Conservation (phyloP, 2,329 filamentous ascomycete species). For the Aureobasidium sp. region DNA sequence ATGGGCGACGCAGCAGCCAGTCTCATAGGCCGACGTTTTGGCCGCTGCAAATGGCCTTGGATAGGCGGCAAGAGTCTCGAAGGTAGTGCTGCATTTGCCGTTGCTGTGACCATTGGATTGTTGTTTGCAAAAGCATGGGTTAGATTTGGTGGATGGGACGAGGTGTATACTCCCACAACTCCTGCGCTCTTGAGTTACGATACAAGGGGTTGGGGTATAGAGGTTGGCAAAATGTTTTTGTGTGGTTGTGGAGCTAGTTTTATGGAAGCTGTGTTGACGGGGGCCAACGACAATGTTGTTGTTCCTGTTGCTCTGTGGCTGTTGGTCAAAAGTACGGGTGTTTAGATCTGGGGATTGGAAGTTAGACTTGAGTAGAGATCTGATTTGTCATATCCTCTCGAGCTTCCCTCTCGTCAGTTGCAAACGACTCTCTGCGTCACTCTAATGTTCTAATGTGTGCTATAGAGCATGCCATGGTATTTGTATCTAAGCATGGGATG, state of each 20-base stretch:
- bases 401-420: too few relatives aligned
- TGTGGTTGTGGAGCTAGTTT: constrained; percentile 87
- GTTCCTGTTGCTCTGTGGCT: constrained; percentile 95
- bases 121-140: constrained; percentile 78
- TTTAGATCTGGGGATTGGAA: too few relatives aligned
- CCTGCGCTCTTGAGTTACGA: neutral
- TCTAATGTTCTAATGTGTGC: too few relatives aligned
- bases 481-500: too few relatives aligned
- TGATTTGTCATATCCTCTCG: too few relatives aligned
- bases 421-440: too few relatives aligned
- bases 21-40: constrained; percentile 87
- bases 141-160: constrained; percentile 74
- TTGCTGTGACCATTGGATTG: constrained; percentile 81
- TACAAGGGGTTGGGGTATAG: constrained; percentile 30
- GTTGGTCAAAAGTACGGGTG: constrained; percentile 45
- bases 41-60: constrained; percentile 94
- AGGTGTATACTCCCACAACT: constrained; percentile 31
- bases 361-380: too few relatives aligned
- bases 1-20: constrained; percentile 96
- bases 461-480: too few relatives aligned
- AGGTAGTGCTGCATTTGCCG: constrained; percentile 82
- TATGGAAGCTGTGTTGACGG: constrained; percentile 95
- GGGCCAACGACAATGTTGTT: constrained; percentile 98
- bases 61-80: constrained; percentile 96
- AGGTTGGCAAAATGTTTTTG: constrained; percentile 66